Base-by-base conservation (phyloP, 306 rosid species). In the Abrus precatorius region DNA sequence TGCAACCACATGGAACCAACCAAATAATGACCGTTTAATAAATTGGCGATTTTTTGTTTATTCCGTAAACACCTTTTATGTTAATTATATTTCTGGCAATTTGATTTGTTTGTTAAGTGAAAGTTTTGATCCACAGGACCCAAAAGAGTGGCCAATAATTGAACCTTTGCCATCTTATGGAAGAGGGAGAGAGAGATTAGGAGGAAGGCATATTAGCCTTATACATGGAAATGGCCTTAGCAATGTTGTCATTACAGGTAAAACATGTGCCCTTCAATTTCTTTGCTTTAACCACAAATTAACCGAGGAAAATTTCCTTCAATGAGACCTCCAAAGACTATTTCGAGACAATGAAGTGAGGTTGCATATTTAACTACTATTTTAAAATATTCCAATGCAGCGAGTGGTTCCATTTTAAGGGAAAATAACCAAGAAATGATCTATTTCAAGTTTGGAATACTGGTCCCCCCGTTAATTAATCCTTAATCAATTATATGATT, bases 121-220 rank as follows among this genome's bases (percentile, higher is more conserved):
- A 29, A 67, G 80, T 60, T 33, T 72, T 14, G 30, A 55, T 76
- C 55, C 11, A 38, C 75, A 95, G 99, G 98, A 95, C 61, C 89
- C 82, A 7, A 80, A 86, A 56, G 94, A 95, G 59, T 95, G 98
- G 98, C 97, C 99, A 59, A 60, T 95, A 80, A 88, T 95, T 72
- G 94, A 90, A 85, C 91, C 99, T 11, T 78, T 95, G 60, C 97
- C 99, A 62, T 91, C 98, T 13, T 95, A 93, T 82, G 99, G 98
- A 82, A 88, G 99, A 88, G 99, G 99, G 13, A 91, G 99, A 78
- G 99, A 95, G 89, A 87, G 99, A 77, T 56, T 88, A 47, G 99
- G 99, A 64, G 97, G 96, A 78, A 93, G 99, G 69, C 99, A 95
- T 84, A 91, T 90, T 72, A 95, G 99, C 90, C 98, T 95, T 68